Evolutionary conservation across 2,329 filamentous ascomycete species (phyloP).

Genomic region (Aspergillus fumigatiaffinis): DNA sequence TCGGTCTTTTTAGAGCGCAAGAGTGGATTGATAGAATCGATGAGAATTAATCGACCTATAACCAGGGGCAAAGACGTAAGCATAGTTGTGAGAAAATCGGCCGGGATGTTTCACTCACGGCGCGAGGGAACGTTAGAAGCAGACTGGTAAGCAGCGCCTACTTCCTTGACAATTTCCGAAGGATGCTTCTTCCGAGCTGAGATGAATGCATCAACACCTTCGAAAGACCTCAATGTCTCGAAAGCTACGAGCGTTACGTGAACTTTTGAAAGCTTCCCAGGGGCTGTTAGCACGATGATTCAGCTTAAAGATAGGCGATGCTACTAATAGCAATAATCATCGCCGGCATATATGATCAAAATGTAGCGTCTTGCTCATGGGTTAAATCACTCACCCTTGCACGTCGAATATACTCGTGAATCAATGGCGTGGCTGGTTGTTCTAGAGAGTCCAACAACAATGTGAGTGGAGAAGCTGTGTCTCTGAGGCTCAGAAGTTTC

Average conservation of each 20-base stretch:
- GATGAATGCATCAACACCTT: conserved; percentile 64
- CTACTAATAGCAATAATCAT: background rate
- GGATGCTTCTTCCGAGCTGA: conserved; percentile 58
- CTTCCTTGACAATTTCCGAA: conserved; percentile 56
- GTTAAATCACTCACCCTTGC: conserved; percentile 57
- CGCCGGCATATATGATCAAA: background rate
- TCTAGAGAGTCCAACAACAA: conserved; percentile 80
- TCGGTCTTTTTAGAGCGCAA: conserved; percentile 36
- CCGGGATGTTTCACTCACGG: conserved; percentile 20
- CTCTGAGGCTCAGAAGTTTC: conserved; percentile 72
- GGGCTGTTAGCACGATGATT: conserved; percentile 7
- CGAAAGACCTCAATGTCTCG: conserved; percentile 63
- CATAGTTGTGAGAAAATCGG: background rate
- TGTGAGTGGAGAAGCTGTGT: conserved; percentile 80
- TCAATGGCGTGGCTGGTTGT: conserved; percentile 67
- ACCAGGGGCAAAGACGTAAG: conserved; percentile 4
- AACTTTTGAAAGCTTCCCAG: conserved; percentile 50
- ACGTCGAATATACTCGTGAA: conserved; percentile 70
- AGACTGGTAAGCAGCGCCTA: conserved; percentile 42
- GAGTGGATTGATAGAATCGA: conserved; percentile 75
- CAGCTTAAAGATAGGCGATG: background rate
- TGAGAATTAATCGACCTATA: conserved; percentile 67
- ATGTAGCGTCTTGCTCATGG: no score
- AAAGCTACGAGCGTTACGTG: conserved; percentile 76
- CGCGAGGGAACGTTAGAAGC: conserved; percentile 17